phyloP scores from a whole-genome alignment of 2,329 filamentous ascomycete species.

The Claviceps arundinis region DNA sequence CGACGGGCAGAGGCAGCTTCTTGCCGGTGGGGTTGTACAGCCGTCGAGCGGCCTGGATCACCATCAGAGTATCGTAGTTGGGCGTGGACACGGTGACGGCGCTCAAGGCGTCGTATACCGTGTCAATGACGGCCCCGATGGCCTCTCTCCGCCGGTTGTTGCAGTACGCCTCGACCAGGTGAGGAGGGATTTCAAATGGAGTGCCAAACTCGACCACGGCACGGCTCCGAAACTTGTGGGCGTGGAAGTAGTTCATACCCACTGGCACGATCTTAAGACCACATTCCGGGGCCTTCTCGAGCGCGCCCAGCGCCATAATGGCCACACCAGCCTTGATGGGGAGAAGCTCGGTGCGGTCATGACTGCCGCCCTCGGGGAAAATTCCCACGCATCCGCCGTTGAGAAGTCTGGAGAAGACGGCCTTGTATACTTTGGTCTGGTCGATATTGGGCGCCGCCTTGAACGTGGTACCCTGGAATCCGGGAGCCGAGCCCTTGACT shows the following conservation, averaged over 20 bases:
- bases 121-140: conserved; percentile 73
- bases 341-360: conserved; percentile 82
- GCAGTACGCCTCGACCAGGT: conserved; percentile 77
- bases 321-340: conserved; percentile 93
- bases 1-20: conserved; percentile 80
- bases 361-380: conserved; percentile 92
- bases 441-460: conserved; percentile 88
- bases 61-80: conserved; percentile 92
- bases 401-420: conserved; percentile 74
- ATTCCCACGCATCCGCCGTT: conserved; percentile 86
- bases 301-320: conserved; percentile 88
- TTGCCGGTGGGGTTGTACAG: conserved; percentile 91
- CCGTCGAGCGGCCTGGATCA: conserved; percentile 85
- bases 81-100: conserved; percentile 85
- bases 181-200: conserved; percentile 70
- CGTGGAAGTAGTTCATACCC: conserved; percentile 99
- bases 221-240: conserved; percentile 93
- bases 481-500: conserved; percentile 39
- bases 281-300: conserved; percentile 74
- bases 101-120: conserved; percentile 70
- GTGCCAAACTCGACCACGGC: conserved; percentile 92
- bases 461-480: conserved; percentile 67
- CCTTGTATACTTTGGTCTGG: conserved; percentile 85
- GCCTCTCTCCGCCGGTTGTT: conserved; percentile 74
- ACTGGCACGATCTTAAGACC: conserved; percentile 90